Conservation (phyloP, 1,284 basidiomycete species). For the Mycosarcoma maydis region DNA sequence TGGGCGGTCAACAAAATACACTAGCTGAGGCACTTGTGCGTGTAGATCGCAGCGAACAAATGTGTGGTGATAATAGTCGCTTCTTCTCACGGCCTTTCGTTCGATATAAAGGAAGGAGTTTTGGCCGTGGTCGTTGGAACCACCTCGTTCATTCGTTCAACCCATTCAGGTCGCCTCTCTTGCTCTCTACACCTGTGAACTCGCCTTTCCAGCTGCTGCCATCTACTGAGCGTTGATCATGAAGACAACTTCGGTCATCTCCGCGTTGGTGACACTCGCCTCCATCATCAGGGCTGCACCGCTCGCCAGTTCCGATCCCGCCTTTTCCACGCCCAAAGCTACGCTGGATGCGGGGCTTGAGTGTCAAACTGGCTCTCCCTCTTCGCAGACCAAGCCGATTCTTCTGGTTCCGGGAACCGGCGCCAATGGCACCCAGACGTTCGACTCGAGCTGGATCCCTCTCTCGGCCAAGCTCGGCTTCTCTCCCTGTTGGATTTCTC, state of each 20-base stretch:
- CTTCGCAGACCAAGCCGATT: conserved; percentile 30
- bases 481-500: conserved; percentile 36
- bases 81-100: too few species aligned
- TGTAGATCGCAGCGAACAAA: too few species aligned
- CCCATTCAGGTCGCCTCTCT: too few species aligned
- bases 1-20: too few species aligned
- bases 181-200: too few species aligned
- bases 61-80: too few species aligned
- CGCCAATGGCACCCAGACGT: conserved; percentile 15
- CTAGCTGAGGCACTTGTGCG: too few species aligned
- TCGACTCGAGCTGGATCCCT: conserved; percentile 40
- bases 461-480: conserved; percentile 26
- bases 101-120: too few species aligned
- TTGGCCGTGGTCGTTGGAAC: too few species aligned
- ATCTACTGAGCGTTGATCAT: too few species aligned
- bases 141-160: too few species aligned
- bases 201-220: too few species aligned
- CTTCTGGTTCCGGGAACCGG: conserved; percentile 46
- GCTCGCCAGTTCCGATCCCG: conserved; percentile 10
- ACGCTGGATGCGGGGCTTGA: conserved; percentile 14
- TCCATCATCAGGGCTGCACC: neutral
- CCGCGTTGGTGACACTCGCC: neutral
- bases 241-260: neutral
- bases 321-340: conserved; percentile 9
- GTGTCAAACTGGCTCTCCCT: conserved; percentile 21